Evolutionary conservation across 2,329 filamentous ascomycete genomes (phyloP), one percentile per base, ranked within the genome.

Genomic region (Claviceps sorghi): DNA sequence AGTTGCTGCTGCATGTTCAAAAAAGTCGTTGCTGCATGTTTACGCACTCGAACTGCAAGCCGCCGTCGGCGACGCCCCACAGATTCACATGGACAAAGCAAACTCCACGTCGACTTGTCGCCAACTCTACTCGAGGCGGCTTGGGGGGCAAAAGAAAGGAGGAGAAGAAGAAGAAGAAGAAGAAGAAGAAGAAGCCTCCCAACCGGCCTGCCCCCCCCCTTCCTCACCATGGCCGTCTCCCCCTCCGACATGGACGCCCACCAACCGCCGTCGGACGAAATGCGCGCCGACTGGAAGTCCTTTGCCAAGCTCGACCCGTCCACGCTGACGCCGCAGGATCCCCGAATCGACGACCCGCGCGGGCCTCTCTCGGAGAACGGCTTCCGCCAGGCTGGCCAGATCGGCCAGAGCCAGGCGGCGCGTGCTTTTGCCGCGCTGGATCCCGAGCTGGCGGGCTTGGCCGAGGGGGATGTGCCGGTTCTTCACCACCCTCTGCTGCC

Each of bases 271-370:
- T 86, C 89, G 3, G 79, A 82, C 13, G 67, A 73, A 49, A 73
- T 96, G 58, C 81, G 83, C 55, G 70, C 76, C 46, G 70, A 81
- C 51, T 96, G 88, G 78, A 95, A 95, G 66, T 70, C 70, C 43
- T 88, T 84, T 59, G 80, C 84, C 26, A 83, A 78, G 57, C 73
- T 79, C 40, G 76, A 81, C 0, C 66, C 74, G 3, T 60, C 67
- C 8, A 71, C 72, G 1, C 65, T 86, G n/a, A 60, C 72, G 8
- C 58, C 72, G 7, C 58, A 69, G 10, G 76, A 81, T 57, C 68
- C 75, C 21, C 72, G 76, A 17, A 76, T 86, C 56, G 73, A 86
- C 58, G 73, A 86, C 53, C 70, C 70, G 2, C 65, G 64, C 0
- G 59, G 60, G 8, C 60, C 67, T 1, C 58, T 67, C 1, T 65